These are phyloP conservation scores for Colletotrichum scovillei DNA, from an alignment of 2,329 filamentous ascomycete genomes.

Conservation along the genomic window DNA sequence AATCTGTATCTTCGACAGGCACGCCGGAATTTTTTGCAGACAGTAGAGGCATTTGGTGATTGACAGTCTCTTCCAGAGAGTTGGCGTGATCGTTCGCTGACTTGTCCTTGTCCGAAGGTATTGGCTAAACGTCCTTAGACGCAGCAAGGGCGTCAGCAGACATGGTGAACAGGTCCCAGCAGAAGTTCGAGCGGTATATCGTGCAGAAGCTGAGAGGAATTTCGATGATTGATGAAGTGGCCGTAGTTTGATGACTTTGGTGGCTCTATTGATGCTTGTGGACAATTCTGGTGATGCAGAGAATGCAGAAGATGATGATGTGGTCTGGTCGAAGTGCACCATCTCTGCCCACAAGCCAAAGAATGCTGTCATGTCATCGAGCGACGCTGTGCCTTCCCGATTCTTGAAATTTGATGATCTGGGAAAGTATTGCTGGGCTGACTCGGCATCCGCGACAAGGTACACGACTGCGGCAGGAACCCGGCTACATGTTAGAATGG, in stretches of 20 bases:
- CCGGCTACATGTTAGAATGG: not conserved
- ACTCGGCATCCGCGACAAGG: not conserved
- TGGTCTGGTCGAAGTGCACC: not conserved
- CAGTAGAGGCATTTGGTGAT: too few species aligned
- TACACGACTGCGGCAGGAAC: not conserved
- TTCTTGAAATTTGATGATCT: not conserved
- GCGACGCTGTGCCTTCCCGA: not conserved
- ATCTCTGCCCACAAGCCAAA: not conserved
- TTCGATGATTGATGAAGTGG: too few species aligned
- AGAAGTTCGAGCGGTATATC: too few species aligned
- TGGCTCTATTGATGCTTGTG: not conserved
- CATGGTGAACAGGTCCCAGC: too few species aligned
- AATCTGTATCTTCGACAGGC: too few species aligned
- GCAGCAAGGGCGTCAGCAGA: too few species aligned
- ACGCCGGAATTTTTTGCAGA: too few species aligned
- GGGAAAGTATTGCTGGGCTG: not conserved
- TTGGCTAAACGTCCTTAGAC: too few species aligned
- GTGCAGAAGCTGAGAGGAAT: too few species aligned
- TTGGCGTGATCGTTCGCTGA: too few species aligned
- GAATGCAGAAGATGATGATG: not conserved
- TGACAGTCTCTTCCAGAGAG: too few species aligned
- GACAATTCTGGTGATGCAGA: not conserved
- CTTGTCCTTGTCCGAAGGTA: too few species aligned
- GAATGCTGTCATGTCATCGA: not conserved
- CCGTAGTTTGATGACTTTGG: not conserved